These are phyloP conservation scores for Cytospora piceicola DNA, from an alignment of 2,329 filamentous ascomycete species.

Conservation along the genomic window DNA sequence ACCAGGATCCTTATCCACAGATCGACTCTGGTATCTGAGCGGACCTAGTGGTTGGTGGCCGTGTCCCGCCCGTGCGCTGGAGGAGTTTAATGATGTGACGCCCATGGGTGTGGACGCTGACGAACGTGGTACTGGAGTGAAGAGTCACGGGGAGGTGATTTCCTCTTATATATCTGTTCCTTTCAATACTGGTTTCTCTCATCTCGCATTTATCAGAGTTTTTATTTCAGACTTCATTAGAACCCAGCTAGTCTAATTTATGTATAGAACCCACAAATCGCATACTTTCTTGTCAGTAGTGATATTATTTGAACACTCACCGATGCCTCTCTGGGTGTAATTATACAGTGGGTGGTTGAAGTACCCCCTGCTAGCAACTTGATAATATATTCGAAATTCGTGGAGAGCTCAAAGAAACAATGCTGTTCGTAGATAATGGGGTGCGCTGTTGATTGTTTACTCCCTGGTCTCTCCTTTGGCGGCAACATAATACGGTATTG, in stretches of 20 bases:
- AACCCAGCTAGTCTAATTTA: background rate
- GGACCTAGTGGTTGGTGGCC: background rate
- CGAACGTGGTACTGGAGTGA: background rate
- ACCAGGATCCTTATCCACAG: conserved; percentile 17
- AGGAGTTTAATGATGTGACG: background rate
- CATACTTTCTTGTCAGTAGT: no score
- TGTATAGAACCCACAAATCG: background rate
- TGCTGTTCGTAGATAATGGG: no score
- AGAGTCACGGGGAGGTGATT: background rate
- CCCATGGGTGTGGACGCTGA: background rate
- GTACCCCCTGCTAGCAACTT: no score
- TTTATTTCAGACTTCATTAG: background rate
- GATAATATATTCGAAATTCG: no score
- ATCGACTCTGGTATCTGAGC: conserved; percentile 27
- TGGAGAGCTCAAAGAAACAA: no score
- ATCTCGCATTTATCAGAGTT: background rate
- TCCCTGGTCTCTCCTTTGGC: no score
- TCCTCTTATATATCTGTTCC: background rate
- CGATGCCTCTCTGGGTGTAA: no score
- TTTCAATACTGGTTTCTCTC: background rate
- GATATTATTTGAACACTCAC: no score
- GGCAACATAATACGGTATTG: background rate
- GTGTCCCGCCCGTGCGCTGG: no score
- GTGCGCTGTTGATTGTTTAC: no score
- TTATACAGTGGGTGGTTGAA: no score